phyloP scores from a whole-genome alignment of 257 asterid species.

The Solanum habrochaites region DNA sequence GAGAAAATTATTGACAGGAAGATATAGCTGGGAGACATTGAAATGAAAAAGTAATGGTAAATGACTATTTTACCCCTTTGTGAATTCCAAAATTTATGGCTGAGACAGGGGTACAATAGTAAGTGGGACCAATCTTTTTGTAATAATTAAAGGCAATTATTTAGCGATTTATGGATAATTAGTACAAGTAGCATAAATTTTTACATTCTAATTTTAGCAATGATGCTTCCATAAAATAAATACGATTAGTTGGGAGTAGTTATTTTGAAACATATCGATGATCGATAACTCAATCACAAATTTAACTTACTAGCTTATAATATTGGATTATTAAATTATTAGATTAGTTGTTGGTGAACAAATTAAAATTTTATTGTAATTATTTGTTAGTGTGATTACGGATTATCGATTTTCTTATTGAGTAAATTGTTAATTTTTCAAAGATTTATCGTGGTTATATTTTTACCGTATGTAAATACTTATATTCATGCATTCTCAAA shows the following conservation, averaged over 20 bases:
- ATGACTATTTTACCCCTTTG: neutral
- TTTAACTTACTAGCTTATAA: neutral
- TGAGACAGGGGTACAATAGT: neutral
- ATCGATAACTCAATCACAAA: too few relatives aligned
- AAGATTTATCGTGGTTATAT: too few relatives aligned
- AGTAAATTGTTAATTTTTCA: too few relatives aligned
- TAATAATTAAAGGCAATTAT: neutral
- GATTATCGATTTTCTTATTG: too few relatives aligned
- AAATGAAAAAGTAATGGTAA: neutral
- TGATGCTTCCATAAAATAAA: neutral
- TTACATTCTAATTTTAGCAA: neutral
- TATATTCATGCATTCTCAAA: neutral
- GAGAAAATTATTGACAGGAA: neutral
- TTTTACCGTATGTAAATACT: too few relatives aligned
- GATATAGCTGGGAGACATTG: conserved; percentile 1
- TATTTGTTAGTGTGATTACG: accelerated
- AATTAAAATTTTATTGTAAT: too few relatives aligned
- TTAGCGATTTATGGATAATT: neutral
- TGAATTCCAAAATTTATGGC: neutral
- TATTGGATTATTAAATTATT: too few relatives aligned
- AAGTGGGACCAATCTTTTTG: neutral
- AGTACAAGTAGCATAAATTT: neutral
- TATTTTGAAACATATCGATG: too few relatives aligned
- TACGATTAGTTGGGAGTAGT: neutral
- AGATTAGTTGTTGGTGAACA: neutral